Evolutionary conservation across 371 early-diverging fungal genomes (phyloP), one percentile per base, ranked within the genome.

Genomic region (Mucor velutinosus): DNA sequence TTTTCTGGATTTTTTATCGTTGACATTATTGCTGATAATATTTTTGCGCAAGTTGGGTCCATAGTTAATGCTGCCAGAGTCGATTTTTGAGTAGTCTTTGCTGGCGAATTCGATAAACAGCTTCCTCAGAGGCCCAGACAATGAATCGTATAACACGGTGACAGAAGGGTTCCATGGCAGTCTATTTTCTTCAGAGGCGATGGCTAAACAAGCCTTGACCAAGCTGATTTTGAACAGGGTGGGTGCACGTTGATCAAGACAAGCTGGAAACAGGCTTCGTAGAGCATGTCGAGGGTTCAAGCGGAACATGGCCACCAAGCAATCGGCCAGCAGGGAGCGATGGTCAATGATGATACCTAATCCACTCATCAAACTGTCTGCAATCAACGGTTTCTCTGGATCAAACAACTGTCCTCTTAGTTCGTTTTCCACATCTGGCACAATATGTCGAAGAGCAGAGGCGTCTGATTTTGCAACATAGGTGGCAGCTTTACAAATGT

Each of bases 131-230:
- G 89, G 92, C 14, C 78, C 80, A 5, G 91, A 90, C 32, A 95
- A 55, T 27, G 87, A 81, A 5, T 89, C 84, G 68, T 92, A 91
- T 5, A 94, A 75, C 2, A 74, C 72, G 8, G 90, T 85, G 6
- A 92, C 80, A 1, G 87, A 79, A 10, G 94, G 93, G 64, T 92
- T 92, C 93, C 92, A 93, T 3, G 93, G 89, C 17, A 92, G 68
- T 32, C 74, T 73, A 27, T 80, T 81, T 56, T 87, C 89, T 62
- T 93, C 93, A 8, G 83, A 84, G 1, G 89, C 89, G 61, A 95
- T 83, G n/a, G 78, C 83, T 56, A 87, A 87, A 68, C 92, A 93
- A 14, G 89, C 89, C 64, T 89, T 92, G 27, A 92, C 92, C 25
- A 94, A 71, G 32, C 93, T 91, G 12, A 93, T 79, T 69, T 89